Percentiles rank a stretch among this genome's conserved stretches.
Evolutionary conservation across 106 monocot species (phyloP).

Genomic region (Acorus gramineus): DNA sequence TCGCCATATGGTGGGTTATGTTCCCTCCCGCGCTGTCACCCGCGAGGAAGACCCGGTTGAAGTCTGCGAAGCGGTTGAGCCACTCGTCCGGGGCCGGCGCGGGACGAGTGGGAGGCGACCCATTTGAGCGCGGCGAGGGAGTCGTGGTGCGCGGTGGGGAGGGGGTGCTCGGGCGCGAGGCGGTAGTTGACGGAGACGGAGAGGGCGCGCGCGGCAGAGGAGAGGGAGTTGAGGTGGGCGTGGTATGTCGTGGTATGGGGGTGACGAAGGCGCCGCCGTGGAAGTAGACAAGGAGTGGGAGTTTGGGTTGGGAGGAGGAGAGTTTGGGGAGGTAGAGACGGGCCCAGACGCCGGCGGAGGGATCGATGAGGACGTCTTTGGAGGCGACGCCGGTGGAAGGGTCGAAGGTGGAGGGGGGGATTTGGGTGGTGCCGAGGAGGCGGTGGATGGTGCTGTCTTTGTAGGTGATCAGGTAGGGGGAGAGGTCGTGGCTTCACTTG

Average conservation of each 20-base stretch:
- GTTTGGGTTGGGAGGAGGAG: background rate
- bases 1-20: constrained; percentile 13
- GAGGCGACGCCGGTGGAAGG: background rate
- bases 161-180: background rate
- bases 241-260: constrained; percentile 8
- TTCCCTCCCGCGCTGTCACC: constrained; percentile 20
- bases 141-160: background rate
- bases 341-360: background rate
- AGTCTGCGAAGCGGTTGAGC: background rate
- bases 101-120: constrained; percentile 4
- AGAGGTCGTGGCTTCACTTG: no score
- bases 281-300: constrained; percentile 10
- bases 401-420: no score
- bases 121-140: no score
- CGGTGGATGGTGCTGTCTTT: constrained; percentile 5
- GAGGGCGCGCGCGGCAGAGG: constrained; percentile 1
- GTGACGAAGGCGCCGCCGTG: constrained; percentile 13
- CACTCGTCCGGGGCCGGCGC: constrained; percentile 2
- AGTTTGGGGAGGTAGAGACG: constrained; percentile 4
- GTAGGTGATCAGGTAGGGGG: background rate
- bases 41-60: constrained; percentile 4
- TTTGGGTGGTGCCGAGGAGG: constrained; percentile 3
- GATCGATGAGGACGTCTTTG: constrained; percentile 5
- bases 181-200: background rate
- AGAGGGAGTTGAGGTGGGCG: constrained; percentile 10